Conservation (phyloP, 192 early-diverging fungal genomes). For the Spizellomyces sp. region DNA sequence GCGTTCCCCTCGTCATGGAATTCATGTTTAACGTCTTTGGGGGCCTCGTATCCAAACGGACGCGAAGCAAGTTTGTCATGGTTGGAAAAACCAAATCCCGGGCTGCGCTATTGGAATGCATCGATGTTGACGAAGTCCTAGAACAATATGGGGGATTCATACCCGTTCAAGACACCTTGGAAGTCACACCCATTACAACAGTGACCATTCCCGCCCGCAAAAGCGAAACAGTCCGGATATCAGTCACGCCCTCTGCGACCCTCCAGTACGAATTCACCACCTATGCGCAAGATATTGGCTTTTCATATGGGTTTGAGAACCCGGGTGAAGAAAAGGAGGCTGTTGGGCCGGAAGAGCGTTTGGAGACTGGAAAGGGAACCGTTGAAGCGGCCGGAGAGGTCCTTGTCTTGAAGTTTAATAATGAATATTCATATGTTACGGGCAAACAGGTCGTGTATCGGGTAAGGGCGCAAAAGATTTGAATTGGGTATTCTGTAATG, state of each 20-base stretch:
- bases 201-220: constrained; percentile 12
- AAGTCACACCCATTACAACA: neutral
- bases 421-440: constrained; percentile 29
- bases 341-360: neutral
- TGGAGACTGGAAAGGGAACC: neutral
- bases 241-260: neutral
- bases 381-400: neutral
- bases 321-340: neutral
- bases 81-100: neutral
- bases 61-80: constrained; percentile 32
- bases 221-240: neutral
- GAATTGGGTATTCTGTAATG: too few species aligned
- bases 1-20: constrained; percentile 32
- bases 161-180: neutral
- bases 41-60: constrained; percentile 24
- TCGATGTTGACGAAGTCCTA: neutral
- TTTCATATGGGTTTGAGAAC: neutral
- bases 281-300: constrained; percentile 3
- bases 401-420: constrained; percentile 22
- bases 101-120: constrained; percentile 9
- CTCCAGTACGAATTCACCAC: constrained; percentile 2
- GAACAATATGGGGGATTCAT: constrained; percentile 4
- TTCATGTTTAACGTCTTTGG: constrained; percentile 30
- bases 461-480: neutral
- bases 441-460: constrained; percentile 23